A percentile compares a stretch with the other conserved stretches of the same genome.
Conservation (phyloP, 1,284 basidiomycete species). For the Ceratobasidium sp. region DNA sequence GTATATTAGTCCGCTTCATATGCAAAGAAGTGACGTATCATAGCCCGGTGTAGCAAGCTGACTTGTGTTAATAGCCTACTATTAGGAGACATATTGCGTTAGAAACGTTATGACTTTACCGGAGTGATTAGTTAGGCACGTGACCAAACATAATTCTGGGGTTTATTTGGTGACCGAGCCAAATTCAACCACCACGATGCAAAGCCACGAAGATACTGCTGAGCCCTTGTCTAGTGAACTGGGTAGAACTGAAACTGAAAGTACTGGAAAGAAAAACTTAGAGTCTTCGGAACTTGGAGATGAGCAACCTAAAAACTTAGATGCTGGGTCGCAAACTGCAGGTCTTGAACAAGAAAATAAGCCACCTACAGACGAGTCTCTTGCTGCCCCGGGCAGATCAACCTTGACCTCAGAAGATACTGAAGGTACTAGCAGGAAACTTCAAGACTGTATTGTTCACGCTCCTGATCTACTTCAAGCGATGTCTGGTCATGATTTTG, state of each 20-base stretch:
- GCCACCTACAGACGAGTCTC: not conserved
- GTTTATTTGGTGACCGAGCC: not conserved
- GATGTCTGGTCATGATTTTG: not conserved
- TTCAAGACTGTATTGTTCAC: conserved; percentile 22
- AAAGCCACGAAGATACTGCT: not conserved
- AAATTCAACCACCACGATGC: conserved; percentile 11
- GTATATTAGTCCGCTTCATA: too few relatives aligned
- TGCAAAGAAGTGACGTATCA: too few relatives aligned
- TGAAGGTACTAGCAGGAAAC: not conserved
- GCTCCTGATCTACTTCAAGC: conserved; percentile 30
- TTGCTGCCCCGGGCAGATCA: not conserved
- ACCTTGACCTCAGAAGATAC: not conserved
- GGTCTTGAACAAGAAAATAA: not conserved
- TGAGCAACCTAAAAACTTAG: not conserved
- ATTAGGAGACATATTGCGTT: too few relatives aligned
- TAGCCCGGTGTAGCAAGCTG: too few relatives aligned
- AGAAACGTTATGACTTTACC: too few relatives aligned
- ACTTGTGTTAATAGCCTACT: too few relatives aligned
- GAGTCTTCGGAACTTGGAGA: not conserved
- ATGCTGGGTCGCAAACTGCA: not conserved
- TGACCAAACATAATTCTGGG: not conserved
- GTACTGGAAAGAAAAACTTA: not conserved
- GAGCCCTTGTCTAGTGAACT: not conserved
- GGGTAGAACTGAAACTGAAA: not conserved
- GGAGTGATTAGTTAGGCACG: not conserved